Conservation (phyloP, 805 yeast genomes). For the Kuraishia capsulata region DNA sequence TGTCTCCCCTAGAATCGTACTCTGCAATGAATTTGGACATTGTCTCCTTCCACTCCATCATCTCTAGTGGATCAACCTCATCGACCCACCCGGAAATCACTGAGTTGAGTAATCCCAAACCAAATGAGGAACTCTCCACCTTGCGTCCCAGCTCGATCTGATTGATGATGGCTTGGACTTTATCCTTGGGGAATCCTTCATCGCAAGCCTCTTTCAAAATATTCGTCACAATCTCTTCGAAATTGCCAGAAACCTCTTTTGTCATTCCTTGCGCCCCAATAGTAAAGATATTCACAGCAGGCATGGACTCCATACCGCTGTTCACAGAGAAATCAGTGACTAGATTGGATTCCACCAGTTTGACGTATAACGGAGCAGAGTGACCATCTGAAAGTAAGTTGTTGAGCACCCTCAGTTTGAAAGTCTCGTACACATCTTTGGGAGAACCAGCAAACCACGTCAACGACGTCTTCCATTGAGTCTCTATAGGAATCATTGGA, state of each 20-base stretch:
- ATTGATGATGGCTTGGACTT: conserved; percentile 81
- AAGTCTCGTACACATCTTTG: conserved; percentile 55
- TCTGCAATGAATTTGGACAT: conserved; percentile 55
- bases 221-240: conserved; percentile 27
- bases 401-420: conserved; percentile 62
- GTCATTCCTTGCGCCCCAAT: conserved; percentile 77
- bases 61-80: conserved; percentile 63
- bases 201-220: conserved; percentile 36
- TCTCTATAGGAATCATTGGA: conserved; percentile 55
- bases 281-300: conserved; percentile 69
- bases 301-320: conserved; percentile 77
- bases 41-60: conserved; percentile 55
- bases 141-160: conserved; percentile 79
- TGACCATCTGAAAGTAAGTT: conserved; percentile 82
- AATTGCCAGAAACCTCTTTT: conserved; percentile 30
- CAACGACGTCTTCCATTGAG: conserved; percentile 71
- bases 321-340: conserved; percentile 86
- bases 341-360: conserved; percentile 73
- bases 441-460: conserved; percentile 87
- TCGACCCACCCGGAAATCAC: conserved; percentile 84
- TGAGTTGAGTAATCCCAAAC: conserved; percentile 64
- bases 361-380: conserved; percentile 80
- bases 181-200: conserved; percentile 40
- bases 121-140: conserved; percentile 86
- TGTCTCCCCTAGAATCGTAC: conserved; percentile 40